phyloP scores from a whole-genome alignment of 2,329 filamentous ascomycete genomes.

The Xenoacremonium recifei region DNA sequence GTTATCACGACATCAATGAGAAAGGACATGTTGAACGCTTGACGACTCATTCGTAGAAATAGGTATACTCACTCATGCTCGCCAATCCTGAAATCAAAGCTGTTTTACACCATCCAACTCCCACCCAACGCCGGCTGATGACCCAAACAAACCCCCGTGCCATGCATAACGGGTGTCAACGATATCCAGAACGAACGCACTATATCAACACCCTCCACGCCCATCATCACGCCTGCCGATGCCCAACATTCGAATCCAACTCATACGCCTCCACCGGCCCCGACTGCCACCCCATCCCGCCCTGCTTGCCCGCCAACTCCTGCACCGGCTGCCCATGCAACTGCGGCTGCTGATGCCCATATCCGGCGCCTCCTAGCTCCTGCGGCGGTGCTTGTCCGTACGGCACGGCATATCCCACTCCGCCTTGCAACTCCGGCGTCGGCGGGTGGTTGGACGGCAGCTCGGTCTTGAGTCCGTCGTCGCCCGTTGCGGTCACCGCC shows the following conservation, averaged over 20 bases:
- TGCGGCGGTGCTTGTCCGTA: conserved; percentile 19
- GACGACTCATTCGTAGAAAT: too few species aligned
- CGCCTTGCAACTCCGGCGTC: conserved; percentile 23
- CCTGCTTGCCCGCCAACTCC: conserved; percentile 14
- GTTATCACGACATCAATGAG: too few species aligned
- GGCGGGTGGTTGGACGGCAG: conserved; percentile 22
- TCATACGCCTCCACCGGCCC: conserved; percentile 36
- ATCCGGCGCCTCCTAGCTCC: conserved; percentile 22
- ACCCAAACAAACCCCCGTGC: too few species aligned
- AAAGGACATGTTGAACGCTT: too few species aligned
- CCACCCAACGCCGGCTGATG: too few species aligned
- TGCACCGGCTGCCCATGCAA: conserved; percentile 13
- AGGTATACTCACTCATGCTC: too few species aligned
- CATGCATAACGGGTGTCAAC: too few species aligned
- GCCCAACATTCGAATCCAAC: conserved; percentile 23
- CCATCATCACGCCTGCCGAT: too few species aligned
- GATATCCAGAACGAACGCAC: too few species aligned
- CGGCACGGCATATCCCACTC: conserved; percentile 15
- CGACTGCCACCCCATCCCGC: conserved; percentile 31
- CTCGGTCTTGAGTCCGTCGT: conserved; percentile 20
- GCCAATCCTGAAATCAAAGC: too few species aligned
- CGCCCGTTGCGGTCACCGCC: conserved; percentile 21
- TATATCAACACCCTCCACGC: too few species aligned
- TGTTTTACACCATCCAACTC: too few species aligned
- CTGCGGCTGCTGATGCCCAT: conserved; percentile 14